phyloP scores from a whole-genome alignment of 1,139 yeast genomes.

The Magnusiomyces tetraspermus region DNA sequence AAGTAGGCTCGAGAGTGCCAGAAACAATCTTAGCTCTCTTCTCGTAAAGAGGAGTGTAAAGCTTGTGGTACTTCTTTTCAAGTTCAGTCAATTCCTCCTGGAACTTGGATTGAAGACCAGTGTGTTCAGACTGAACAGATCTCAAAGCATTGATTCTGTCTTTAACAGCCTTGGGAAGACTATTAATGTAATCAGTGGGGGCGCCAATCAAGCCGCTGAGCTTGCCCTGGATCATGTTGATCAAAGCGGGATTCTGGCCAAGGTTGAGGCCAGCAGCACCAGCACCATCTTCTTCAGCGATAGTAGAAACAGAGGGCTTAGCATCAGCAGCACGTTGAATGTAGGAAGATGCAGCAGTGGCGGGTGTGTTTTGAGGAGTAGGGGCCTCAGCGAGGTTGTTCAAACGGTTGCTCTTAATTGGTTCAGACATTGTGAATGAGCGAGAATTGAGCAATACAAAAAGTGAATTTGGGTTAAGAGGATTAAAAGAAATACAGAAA shows the following conservation, averaged over 20 bases:
- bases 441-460: neutral
- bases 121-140: conserved; percentile 72
- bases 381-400: conserved; percentile 89
- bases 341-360: conserved; percentile 73
- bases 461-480: neutral
- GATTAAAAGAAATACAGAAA: neutral
- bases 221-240: conserved; percentile 85
- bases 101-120: conserved; percentile 79
- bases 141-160: conserved; percentile 75
- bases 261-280: conserved; percentile 8
- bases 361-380: conserved; percentile 97
- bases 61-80: conserved; percentile 67
- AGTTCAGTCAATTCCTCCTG: conserved; percentile 80
- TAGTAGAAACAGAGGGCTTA: conserved; percentile 64
- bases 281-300: conserved; percentile 47
- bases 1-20: conserved; percentile 70
- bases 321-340: conserved; percentile 45
- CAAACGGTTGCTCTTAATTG: conserved; percentile 50
- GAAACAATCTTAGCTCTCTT: conserved; percentile 62
- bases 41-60: conserved; percentile 69
- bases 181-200: conserved; percentile 76
- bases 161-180: conserved; percentile 66
- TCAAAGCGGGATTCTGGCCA: conserved; percentile 25
- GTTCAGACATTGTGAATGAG: conserved; percentile 48
- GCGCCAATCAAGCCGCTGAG: conserved; percentile 77